Evolutionary conservation across 2,329 filamentous ascomycete species (phyloP).

Genomic region (Penicillium sp.): DNA sequence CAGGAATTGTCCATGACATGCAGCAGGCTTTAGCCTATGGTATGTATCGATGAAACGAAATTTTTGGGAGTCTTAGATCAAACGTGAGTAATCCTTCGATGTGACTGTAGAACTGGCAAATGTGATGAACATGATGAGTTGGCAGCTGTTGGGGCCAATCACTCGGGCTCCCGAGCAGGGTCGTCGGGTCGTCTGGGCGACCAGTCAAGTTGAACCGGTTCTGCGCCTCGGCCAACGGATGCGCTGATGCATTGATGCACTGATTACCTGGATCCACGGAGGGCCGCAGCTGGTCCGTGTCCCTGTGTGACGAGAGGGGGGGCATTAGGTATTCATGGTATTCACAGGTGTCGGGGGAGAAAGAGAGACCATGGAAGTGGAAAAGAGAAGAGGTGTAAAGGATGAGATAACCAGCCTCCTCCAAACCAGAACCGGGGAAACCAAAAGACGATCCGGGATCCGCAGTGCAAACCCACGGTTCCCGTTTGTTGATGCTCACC

Average conservation of each 20-base stretch:
- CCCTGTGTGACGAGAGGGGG: conserved; percentile 13
- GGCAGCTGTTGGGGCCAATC: conserved; percentile 23
- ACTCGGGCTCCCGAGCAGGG: conserved; percentile 8
- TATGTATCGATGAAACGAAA: not conserved
- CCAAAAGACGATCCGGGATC: not conserved
- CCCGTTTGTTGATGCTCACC: conserved; percentile 6
- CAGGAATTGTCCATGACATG: conserved; percentile 17
- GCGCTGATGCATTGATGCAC: not conserved
- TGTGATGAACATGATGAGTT: conserved; percentile 18
- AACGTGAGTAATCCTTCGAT: too few relatives aligned
- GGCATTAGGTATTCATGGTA: not conserved
- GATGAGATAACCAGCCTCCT: not conserved
- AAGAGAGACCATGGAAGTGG: not conserved
- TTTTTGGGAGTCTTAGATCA: too few relatives aligned
- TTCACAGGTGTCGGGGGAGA: not conserved
- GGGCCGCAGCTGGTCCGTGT: conserved; percentile 14
- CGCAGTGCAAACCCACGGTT: conserved; percentile 1
- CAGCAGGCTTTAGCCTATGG: conserved; percentile 10
- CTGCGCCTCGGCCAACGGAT: conserved; percentile 4
- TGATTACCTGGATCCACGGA: conserved; percentile 10
- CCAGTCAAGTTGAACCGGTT: conserved; percentile 10
- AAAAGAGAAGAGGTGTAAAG: not conserved
- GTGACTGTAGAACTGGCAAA: not conserved
- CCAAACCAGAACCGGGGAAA: not conserved
- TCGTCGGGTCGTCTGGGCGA: conserved; percentile 22